Evolutionary conservation across 2,329 filamentous ascomycete genomes (phyloP), one percentile per base, ranked within the genome.

Genomic region (Ophiocordyceps camponoti-rufipedis): DNA sequence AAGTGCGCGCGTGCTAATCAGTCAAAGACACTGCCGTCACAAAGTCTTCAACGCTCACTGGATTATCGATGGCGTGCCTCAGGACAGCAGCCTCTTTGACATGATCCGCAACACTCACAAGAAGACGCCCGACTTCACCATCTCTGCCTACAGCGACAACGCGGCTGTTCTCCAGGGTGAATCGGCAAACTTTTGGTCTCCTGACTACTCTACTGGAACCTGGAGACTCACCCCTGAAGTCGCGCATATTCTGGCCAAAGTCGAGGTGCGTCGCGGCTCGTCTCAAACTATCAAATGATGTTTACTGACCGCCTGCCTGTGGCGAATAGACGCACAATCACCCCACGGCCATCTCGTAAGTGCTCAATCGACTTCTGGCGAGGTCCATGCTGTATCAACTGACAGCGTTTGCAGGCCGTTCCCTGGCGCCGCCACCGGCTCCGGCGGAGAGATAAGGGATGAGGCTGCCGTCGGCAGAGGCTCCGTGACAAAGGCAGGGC

Each of bases 51-150:
- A 98, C 62, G 88, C 91, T 28, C 81, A 80, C 48, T 98, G 91
- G 86, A 91, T 81, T 14, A 93, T 98, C 55, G 88, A 98, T 60
- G 88, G 88, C 45, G 71, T 82, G 52, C 67, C 72, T 51, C 91
- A 88, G 72, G 72, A 76, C 42, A 75, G 82, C 58, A 89, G 82
- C 52, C 72, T 98, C 8, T 98, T 98, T 58, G 79, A 79, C 33
- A 96, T 98, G 91, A 98, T 98, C 58, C 76, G 83, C 53, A 94
- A 95, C 61, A 98, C 91, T 1, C 87, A 98, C 65, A 82, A 85
- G 60, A 75, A 77, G 55, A 81, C 79, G 47, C 85, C 86, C 1
- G 70, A 83, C 45, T 82, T 79, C 58, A 93, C 88, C n/a, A 75
- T 96, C 41, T 95, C 87, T 33, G 91, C 91, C 8, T 98, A 98